Conservation (phyloP, 768 basidiomycete genomes). For the Suillus paluster region DNA sequence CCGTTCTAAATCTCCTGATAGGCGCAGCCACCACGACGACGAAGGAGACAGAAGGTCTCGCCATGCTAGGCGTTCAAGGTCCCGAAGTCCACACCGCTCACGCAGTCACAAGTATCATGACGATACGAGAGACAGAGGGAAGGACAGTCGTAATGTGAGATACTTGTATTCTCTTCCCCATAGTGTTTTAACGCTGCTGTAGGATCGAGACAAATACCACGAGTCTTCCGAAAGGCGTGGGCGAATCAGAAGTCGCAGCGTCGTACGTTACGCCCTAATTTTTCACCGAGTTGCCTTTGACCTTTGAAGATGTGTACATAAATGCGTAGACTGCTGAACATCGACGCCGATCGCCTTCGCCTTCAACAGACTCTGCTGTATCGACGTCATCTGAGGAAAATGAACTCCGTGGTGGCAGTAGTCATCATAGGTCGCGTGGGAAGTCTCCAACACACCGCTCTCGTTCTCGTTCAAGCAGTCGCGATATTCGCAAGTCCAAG, state of each 20-base stretch:
- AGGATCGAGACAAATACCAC: conserved; percentile 19
- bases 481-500: conserved; percentile 27
- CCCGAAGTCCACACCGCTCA: conserved; percentile 21
- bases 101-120: conserved; percentile 7
- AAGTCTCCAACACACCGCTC: conserved; percentile 20
- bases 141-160: conserved; percentile 6
- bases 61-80: conserved; percentile 26
- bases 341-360: conserved; percentile 22
- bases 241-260: conserved; percentile 26
- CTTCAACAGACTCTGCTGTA: conserved; percentile 17
- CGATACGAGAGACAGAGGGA: conserved; percentile 9
- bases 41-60: conserved; percentile 14
- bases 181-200: neutral
- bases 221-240: conserved; percentile 8
- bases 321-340: conserved; percentile 27
- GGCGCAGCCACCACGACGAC: conserved; percentile 14
- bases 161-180: neutral
- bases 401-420: conserved; percentile 18
- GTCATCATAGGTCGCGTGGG: conserved; percentile 21
- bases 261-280: conserved; percentile 27
- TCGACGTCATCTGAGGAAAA: conserved; percentile 20
- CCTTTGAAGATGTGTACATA: conserved; percentile 29
- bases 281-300: conserved; percentile 17
- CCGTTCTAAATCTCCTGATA: conserved; percentile 30
- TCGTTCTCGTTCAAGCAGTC: conserved; percentile 33